Evolutionary conservation across 2,329 filamentous ascomycete species (phyloP).

Genomic region (Aspergillus persii): DNA sequence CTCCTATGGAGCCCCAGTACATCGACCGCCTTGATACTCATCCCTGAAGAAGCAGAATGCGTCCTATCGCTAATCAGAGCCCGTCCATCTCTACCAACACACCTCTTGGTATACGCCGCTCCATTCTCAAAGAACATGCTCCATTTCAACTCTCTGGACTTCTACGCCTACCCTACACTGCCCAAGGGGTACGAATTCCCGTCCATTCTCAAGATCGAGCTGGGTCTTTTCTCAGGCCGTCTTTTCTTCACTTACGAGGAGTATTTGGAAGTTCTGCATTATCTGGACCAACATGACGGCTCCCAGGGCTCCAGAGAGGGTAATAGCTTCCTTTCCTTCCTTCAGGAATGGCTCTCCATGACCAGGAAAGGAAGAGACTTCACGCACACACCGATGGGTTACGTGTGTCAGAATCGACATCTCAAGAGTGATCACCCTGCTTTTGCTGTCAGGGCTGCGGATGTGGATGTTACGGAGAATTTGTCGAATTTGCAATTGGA

Average conservation of each 20-base stretch:
- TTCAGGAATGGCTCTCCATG: constrained; percentile 36
- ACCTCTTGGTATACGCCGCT: constrained; percentile 58
- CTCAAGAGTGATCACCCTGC: constrained; percentile 27
- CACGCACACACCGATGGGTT: constrained; percentile 35
- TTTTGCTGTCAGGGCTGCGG: constrained; percentile 11
- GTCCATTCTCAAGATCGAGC: constrained; percentile 46
- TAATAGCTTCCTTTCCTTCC: constrained; percentile 22
- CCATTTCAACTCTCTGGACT: constrained; percentile 55
- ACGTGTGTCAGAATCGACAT: constrained; percentile 30
- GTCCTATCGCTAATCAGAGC: constrained; percentile 49
- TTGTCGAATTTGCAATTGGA: neutral
- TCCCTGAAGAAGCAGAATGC: constrained; percentile 61
- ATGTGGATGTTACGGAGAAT: neutral
- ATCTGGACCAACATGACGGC: neutral
- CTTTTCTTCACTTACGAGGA: constrained; percentile 49
- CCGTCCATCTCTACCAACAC: constrained; percentile 20
- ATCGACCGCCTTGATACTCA: constrained; percentile 56
- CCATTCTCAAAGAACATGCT: constrained; percentile 62
- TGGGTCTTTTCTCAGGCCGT: constrained; percentile 60
- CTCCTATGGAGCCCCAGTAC: constrained; percentile 53
- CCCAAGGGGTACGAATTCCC: constrained; percentile 31
- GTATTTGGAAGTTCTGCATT: constrained; percentile 16
- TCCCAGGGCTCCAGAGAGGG: too few relatives aligned
- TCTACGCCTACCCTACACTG: constrained; percentile 43
- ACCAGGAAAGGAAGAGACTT: constrained; percentile 35